Evolutionary conservation across 192 early-diverging fungal species (phyloP).

Genomic region (Allomyces macrogynus): DNA sequence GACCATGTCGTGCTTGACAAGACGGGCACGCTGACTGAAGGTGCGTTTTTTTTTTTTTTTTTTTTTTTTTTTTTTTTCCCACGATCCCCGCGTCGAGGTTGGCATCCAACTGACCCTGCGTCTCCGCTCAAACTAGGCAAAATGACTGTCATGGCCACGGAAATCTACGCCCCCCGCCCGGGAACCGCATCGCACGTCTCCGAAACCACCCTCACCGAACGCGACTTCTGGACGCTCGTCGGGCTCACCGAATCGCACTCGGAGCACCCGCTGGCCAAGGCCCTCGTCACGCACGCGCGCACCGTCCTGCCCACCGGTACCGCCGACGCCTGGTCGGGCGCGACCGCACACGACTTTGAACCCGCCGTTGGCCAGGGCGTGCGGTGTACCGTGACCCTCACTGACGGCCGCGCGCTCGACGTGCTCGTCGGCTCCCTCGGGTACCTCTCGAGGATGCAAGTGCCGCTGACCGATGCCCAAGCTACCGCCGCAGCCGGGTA

Average conservation of each 20-base stretch:
- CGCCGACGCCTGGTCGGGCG: slow-evolving; percentile 12
- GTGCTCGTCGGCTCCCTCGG: slow-evolving; percentile 56
- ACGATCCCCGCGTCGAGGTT: neutral
- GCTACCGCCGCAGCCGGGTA: slow-evolving; percentile 10
- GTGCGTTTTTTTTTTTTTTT: too few species aligned
- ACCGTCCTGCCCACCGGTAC: slow-evolving; percentile 13
- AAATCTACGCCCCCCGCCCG: neutral
- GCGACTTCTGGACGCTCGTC: slow-evolving; percentile 35
- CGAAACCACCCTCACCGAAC: slow-evolving; percentile 16
- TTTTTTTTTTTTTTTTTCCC: too few species aligned
- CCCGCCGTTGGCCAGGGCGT: slow-evolving; percentile 51
- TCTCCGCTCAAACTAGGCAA: slow-evolving; percentile 8
- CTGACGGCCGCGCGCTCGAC: slow-evolving; percentile 3
- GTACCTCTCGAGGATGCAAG: slow-evolving; percentile 30
- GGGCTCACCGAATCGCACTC: slow-evolving; percentile 59
- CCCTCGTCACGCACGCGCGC: slow-evolving; percentile 40
- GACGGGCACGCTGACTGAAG: slow-evolving; percentile 83
- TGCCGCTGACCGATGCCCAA: slow-evolving; percentile 20
- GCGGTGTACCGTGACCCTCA: slow-evolving; percentile 24
- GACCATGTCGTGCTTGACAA: slow-evolving; percentile 92
- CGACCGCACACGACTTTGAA: slow-evolving; percentile 34
- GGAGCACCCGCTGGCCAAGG: slow-evolving; percentile 83
- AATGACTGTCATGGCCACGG: slow-evolving; percentile 7
- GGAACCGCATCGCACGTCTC: neutral
- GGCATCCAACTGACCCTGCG: too few species aligned